phyloP scores from a whole-genome alignment of 2,329 filamentous ascomycete species.

The Arthrobotrys entomopaga region DNA sequence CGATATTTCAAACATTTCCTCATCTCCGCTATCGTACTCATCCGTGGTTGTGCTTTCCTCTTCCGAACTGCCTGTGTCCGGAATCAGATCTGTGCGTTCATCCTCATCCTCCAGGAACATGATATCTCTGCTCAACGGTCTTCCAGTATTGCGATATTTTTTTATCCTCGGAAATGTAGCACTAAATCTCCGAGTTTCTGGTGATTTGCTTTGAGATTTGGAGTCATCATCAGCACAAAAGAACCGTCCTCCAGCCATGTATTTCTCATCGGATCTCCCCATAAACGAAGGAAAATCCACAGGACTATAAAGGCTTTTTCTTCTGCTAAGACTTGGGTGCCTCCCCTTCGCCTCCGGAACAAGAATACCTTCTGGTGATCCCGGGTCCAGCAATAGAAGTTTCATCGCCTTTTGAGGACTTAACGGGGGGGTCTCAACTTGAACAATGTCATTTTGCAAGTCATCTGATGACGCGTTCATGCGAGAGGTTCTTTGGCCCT shows the following conservation, averaged over 20 bases:
- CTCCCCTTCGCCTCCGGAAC: conserved; percentile 40
- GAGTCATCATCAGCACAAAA: conserved; percentile 56
- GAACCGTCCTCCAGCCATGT: conserved; percentile 58
- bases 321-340: conserved; percentile 42
- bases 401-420: conserved; percentile 59
- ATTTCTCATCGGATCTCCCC: conserved; percentile 59
- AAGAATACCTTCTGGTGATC: conserved; percentile 47
- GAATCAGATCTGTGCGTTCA: conserved; percentile 40
- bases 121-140: conserved; percentile 45
- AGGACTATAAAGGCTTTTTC: conserved; percentile 59
- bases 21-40: conserved; percentile 48
- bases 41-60: conserved; percentile 47
- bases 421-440: conserved; percentile 58
- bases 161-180: conserved; percentile 48
- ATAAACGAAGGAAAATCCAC: conserved; percentile 58
- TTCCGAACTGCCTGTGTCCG: conserved; percentile 44
- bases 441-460: conserved; percentile 20
- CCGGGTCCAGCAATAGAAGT: conserved; percentile 57
- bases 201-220: conserved; percentile 15
- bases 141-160: conserved; percentile 43
- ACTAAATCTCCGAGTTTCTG: conserved; percentile 33
- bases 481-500: conserved; percentile 20
- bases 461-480: conserved; percentile 20
- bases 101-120: conserved; percentile 51
- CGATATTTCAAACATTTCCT: conserved; percentile 47